Conservation (phyloP, 1,139 yeast species). For the Taiozyma sp. region DNA sequence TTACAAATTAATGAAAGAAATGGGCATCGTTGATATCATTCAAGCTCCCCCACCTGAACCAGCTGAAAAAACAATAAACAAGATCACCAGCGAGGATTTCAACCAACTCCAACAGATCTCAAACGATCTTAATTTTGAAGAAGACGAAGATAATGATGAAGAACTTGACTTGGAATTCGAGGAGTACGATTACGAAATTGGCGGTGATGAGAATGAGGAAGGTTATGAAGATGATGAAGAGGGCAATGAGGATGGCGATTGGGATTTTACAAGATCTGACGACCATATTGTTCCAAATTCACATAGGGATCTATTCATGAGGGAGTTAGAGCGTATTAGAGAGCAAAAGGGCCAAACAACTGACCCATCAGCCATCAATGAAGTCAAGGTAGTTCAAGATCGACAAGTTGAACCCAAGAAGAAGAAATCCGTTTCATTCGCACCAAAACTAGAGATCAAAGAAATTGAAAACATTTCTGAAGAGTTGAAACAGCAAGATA, state of each 20-base stretch:
- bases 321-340: slow-evolving; percentile 11
- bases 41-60: not conserved
- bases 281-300: slow-evolving; percentile 17
- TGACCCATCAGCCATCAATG: not conserved
- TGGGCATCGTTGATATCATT: slow-evolving; percentile 34
- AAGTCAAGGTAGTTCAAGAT: slow-evolving; percentile 24
- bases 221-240: slow-evolving; percentile 25
- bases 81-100: slow-evolving; percentile 21
- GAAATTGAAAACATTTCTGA: slow-evolving; percentile 53
- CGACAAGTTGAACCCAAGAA: not conserved
- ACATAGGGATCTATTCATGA: slow-evolving; percentile 15
- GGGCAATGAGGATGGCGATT: slow-evolving; percentile 16
- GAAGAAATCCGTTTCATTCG: slow-evolving; percentile 47
- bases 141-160: slow-evolving; percentile 21
- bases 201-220: slow-evolving; percentile 22
- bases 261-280: slow-evolving; percentile 15
- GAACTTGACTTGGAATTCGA: slow-evolving; percentile 19
- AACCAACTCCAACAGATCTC: slow-evolving; percentile 45
- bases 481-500: slow-evolving; percentile 26
- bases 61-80: not conserved
- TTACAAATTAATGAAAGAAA: slow-evolving; percentile 42
- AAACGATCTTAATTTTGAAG: slow-evolving; percentile 38
- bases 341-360: not conserved
- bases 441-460: slow-evolving; percentile 44
- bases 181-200: slow-evolving; percentile 26